A percentile compares a stretch with the other conserved stretches of the same genome.
Conservation (phyloP, 2,329 filamentous ascomycete genomes). For the Fusarium sp. region DNA sequence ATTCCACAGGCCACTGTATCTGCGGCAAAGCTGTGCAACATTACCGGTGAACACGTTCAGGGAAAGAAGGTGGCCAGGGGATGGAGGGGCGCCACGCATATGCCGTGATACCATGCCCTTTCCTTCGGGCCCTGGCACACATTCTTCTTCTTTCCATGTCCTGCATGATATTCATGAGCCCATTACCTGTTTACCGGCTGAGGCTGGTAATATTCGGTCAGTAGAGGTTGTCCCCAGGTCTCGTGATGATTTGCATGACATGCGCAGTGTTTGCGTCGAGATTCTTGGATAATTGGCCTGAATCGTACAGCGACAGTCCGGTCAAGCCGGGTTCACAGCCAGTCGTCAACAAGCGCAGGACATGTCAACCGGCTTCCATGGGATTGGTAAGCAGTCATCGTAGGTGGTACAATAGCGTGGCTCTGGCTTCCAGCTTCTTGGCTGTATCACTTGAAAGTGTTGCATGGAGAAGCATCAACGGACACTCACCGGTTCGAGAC, state of each 20-base stretch:
- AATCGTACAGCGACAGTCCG: neutral
- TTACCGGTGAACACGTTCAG: constrained; percentile 29
- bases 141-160: neutral
- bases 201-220: neutral
- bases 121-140: constrained; percentile 6
- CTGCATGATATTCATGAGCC: neutral
- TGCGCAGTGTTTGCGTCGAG: neutral
- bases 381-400: neutral
- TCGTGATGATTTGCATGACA: neutral
- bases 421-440: neutral
- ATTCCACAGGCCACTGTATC: neutral
- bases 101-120: constrained; percentile 26
- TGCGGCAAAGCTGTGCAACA: constrained; percentile 30
- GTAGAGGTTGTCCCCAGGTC: neutral
- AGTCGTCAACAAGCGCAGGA: neutral
- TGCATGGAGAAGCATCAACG: neutral
- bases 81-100: constrained; percentile 21
- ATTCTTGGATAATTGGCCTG: neutral
- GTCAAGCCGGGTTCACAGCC: neutral
- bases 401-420: neutral
- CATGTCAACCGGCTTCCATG: neutral
- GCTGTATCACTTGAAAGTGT: neutral
- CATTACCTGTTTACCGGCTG: neutral
- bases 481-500: neutral
- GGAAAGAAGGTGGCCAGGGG: neutral